Percentiles rank a stretch among this genome's conserved stretches.
These are phyloP conservation scores for Ceratobasidium sp. DNA, from an alignment of 1,284 basidiomycete genomes.

Conservation along the genomic window DNA sequence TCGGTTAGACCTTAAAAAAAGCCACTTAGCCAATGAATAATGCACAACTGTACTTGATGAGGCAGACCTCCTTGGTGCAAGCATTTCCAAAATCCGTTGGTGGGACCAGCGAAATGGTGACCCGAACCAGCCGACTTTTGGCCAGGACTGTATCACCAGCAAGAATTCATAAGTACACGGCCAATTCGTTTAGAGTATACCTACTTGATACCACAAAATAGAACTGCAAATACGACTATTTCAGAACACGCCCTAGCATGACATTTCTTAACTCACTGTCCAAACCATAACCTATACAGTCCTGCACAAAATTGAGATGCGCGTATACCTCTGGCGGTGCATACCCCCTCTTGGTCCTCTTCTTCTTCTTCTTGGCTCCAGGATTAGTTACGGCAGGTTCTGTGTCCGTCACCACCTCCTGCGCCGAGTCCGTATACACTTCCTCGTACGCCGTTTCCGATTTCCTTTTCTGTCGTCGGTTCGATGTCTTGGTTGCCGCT, in stretches of 20 bases:
- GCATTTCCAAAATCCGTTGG: slow-evolving; percentile 73
- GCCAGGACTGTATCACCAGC: slow-evolving; percentile 57
- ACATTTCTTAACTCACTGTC: slow-evolving; percentile 52
- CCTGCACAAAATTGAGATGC: slow-evolving; percentile 55
- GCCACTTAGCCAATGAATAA: neutral
- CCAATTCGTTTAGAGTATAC: slow-evolving; percentile 41
- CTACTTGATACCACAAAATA: slow-evolving; percentile 74
- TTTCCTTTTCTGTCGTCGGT: neutral
- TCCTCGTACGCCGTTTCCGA: neutral
- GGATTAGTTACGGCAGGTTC: neutral
- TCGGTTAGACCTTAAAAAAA: slow-evolving; percentile 59
- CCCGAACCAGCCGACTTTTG: slow-evolving; percentile 65
- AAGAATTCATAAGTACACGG: neutral
- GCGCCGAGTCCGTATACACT: neutral
- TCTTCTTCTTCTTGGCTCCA: slow-evolving; percentile 43
- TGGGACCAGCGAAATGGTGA: slow-evolving; percentile 74
- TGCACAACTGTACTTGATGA: neutral
- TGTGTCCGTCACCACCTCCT: neutral
- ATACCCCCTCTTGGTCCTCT: slow-evolving; percentile 52
- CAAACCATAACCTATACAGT: slow-evolving; percentile 55
- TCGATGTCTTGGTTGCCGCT: neutral
- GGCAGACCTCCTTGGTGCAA: slow-evolving; percentile 60
- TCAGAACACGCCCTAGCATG: neutral
- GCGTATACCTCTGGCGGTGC: slow-evolving; percentile 58
- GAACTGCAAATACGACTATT: slow-evolving; percentile 51